phyloP scores from a whole-genome alignment of 768 basidiomycete genomes.

The Cystofilobasidium bisporidii region DNA sequence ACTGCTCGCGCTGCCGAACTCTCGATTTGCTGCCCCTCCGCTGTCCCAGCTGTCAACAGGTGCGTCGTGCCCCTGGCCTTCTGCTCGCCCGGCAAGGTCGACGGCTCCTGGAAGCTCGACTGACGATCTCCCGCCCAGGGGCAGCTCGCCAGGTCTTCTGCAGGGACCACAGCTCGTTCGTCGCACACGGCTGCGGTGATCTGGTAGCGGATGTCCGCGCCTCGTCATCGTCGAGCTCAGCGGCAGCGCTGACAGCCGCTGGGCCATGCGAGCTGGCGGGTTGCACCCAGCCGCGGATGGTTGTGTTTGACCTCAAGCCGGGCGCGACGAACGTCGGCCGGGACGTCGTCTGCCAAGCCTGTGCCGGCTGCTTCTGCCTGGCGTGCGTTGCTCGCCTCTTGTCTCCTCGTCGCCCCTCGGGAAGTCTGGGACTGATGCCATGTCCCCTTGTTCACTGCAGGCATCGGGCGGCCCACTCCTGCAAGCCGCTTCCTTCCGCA shows the following conservation, averaged over 20 bases:
- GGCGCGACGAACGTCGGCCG: neutral
- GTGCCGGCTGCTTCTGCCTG: neutral
- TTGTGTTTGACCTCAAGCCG: neutral
- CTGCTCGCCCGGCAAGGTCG: neutral
- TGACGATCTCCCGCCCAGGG: neutral
- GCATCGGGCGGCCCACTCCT: neutral
- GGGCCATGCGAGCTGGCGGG: slow-evolving; percentile 8
- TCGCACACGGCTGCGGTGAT: neutral
- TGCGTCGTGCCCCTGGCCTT: neutral
- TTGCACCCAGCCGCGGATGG: slow-evolving; percentile 1
- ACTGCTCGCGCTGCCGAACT: slow-evolving; percentile 1
- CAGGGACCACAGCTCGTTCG: slow-evolving; percentile 3
- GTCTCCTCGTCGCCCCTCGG: no score
- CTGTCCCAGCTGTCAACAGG: slow-evolving; percentile 4
- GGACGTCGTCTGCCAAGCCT: slow-evolving; percentile 4
- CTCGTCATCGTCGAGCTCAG: neutral
- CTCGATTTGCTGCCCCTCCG: slow-evolving; percentile 9
- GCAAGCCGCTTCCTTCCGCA: neutral
- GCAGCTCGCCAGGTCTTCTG: slow-evolving; percentile 9
- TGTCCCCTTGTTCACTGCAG: neutral
- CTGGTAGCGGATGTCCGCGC: neutral
- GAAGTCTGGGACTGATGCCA: neutral
- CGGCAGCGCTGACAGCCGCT: neutral
- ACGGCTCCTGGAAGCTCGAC: neutral
- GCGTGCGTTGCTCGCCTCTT: neutral